Conservation (phyloP, 2,329 filamentous ascomycete genomes). For the Huntiella savannae region DNA sequence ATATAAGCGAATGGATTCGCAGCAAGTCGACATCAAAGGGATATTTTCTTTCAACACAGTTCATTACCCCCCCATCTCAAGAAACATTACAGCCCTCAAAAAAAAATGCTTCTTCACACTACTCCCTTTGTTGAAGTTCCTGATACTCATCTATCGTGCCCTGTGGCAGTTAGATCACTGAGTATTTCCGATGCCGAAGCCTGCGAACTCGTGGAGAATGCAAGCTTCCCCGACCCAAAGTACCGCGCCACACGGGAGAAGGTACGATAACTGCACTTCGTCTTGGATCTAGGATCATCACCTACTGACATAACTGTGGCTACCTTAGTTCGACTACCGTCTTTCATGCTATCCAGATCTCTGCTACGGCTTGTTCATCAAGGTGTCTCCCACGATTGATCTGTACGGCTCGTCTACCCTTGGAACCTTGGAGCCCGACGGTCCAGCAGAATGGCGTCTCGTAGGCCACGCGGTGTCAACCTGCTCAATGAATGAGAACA, state of each 20-base stretch:
- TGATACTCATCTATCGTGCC: too few species aligned
- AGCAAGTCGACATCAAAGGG: too few species aligned
- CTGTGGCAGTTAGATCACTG: slow-evolving; percentile 24
- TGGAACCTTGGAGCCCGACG: not conserved
- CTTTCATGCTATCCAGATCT: slow-evolving; percentile 57
- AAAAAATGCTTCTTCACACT: too few species aligned
- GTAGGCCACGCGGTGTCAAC: slow-evolving; percentile 65
- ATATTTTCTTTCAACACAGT: too few species aligned
- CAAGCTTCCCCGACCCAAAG: slow-evolving; percentile 29
- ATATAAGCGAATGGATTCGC: too few species aligned
- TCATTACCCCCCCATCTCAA: too few species aligned
- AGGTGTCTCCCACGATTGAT: slow-evolving; percentile 21
- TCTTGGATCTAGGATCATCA: not conserved
- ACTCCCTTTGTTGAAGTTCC: too few species aligned
- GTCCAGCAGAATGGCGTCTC: slow-evolving; percentile 31
- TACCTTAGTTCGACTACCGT: slow-evolving; percentile 51
- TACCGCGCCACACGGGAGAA: slow-evolving; percentile 35
- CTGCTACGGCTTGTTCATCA: slow-evolving; percentile 56
- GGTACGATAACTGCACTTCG: slow-evolving; percentile 20
- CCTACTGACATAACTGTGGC: not conserved
- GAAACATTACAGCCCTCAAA: too few species aligned
- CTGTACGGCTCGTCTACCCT: slow-evolving; percentile 2
- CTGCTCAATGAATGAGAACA: slow-evolving; percentile 39
- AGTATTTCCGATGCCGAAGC: slow-evolving; percentile 45
- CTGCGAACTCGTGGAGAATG: slow-evolving; percentile 34